Evolutionary conservation across 2,329 filamentous ascomycete genomes (phyloP), one percentile per base, ranked within the genome.

Genomic region (Colletotrichum sp.): DNA sequence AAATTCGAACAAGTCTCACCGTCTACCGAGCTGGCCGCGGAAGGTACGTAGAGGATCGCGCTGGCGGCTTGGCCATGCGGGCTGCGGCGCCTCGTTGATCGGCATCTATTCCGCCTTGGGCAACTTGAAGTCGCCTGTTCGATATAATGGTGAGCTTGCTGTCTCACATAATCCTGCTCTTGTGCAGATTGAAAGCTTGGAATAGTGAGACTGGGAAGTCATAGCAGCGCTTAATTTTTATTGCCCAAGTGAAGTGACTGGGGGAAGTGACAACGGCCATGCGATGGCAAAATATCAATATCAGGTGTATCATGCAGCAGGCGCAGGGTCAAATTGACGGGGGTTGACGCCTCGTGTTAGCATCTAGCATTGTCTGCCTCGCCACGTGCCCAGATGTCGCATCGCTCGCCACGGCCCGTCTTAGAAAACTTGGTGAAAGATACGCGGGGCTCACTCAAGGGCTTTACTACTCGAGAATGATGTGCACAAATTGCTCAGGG

Each of bases 21-120:
- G 5, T 47, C 43, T 31, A 24, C 61, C 61, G 24, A 31, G 27
- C 11, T 34, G 9, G 15, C 21, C 9, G 29, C 18, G 15, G 6
- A 6, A 18, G 18, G 16, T 64, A 64, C 61, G 38, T 33, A 47
- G 36, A 47, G 16, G 36, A 43, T 38, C 63, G 18, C 21, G 18
- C 1, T 29, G 61, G 43, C 43, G 43, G 38, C 66, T 73, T 21
- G 38, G 55, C 27, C 4, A 67, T 70, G 66, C 59, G 59, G 66
- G 27, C 47, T 54, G 59, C 61, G 61, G 61, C 61, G 61, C 38
- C 67, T 73, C 13, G 18, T 61, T 66, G 71, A 73, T 70, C 71
- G 71, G 67, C 71, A 31, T 34, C 61, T 43, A 57, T 21, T 70
- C 54, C 67, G 67, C 55, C 71, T 66, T 34, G 55, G 61, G 54